phyloP scores from a whole-genome alignment of 768 basidiomycete genomes.

The Leccinum boreale region DNA sequence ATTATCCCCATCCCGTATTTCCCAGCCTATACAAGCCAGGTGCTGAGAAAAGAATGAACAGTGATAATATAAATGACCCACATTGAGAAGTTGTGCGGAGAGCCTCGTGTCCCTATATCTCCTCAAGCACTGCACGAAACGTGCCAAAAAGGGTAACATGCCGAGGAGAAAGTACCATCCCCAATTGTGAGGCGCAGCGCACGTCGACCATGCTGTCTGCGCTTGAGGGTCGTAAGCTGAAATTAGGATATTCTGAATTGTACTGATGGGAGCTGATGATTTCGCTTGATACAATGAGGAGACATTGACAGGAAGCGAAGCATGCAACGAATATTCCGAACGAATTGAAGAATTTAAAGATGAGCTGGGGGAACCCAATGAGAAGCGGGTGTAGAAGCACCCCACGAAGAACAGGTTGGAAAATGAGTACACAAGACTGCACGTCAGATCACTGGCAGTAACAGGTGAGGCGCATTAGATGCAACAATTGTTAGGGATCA shows the following conservation, averaged over 20 bases:
- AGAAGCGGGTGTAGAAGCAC: slow-evolving; percentile 57
- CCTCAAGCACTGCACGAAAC: slow-evolving; percentile 81
- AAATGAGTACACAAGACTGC: slow-evolving; percentile 73
- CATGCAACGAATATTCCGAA: not conserved
- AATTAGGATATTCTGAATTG: not conserved
- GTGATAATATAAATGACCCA: slow-evolving; percentile 32
- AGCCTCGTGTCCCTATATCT: slow-evolving; percentile 80
- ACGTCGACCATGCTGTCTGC: slow-evolving; percentile 42
- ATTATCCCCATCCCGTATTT: slow-evolving; percentile 75
- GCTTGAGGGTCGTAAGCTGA: slow-evolving; percentile 32
- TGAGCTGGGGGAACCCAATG: not conserved
- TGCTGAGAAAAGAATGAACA: not conserved
- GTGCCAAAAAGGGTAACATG: slow-evolving; percentile 66
- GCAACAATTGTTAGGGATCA: slow-evolving; percentile 13
- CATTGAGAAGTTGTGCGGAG: slow-evolving; percentile 84
- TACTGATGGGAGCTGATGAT: not conserved
- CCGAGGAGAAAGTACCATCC: slow-evolving; percentile 56
- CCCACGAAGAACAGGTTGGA: slow-evolving; percentile 70
- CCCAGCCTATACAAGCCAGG: slow-evolving; percentile 55
- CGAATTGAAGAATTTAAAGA: not conserved
- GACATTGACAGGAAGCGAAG: not conserved
- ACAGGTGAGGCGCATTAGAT: slow-evolving; percentile 6
- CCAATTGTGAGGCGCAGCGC: slow-evolving; percentile 52
- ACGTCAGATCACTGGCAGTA: slow-evolving; percentile 67
- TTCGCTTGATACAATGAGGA: not conserved